Percentiles rank a stretch among this genome's conserved stretches.
Conservation (phyloP, 2,329 filamentous ascomycete genomes). For the Byssochlamys sp. region DNA sequence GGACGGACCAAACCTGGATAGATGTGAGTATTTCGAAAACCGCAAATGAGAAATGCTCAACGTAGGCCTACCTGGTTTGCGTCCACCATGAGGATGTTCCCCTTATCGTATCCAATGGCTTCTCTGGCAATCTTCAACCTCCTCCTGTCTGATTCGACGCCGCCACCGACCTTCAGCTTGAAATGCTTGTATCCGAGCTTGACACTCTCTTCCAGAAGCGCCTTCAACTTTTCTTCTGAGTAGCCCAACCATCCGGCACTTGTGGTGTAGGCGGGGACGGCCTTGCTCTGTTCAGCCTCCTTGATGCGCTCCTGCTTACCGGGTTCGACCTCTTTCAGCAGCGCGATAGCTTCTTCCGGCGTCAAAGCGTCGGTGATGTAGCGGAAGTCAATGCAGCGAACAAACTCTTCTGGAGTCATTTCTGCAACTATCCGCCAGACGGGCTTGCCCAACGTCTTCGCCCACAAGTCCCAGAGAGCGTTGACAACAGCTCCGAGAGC, state of each 20-base stretch:
- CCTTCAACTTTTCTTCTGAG: conserved; percentile 75
- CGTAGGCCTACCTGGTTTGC: conserved; percentile 61
- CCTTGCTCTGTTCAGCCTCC: conserved; percentile 62
- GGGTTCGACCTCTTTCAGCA: conserved; percentile 56
- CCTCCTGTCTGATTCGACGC: conserved; percentile 60
- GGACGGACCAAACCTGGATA: conserved; percentile 65
- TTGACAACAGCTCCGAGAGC: conserved; percentile 83
- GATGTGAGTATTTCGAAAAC: not conserved
- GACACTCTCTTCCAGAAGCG: conserved; percentile 63
- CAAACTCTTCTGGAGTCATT: conserved; percentile 79
- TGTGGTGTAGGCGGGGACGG: conserved; percentile 85
- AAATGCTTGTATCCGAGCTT: conserved; percentile 71
- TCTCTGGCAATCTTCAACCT: conserved; percentile 65
- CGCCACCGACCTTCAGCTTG: conserved; percentile 79
- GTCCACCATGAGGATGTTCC: conserved; percentile 83
- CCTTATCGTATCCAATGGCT: conserved; percentile 71
- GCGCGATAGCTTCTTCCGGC: conserved; percentile 65
- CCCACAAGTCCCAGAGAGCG: conserved; percentile 92
- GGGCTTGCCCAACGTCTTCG: conserved; percentile 72
- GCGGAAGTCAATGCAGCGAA: conserved; percentile 81
- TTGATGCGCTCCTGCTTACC: conserved; percentile 62
- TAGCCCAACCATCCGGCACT: conserved; percentile 89
- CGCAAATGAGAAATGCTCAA: not conserved
- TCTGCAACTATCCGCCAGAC: conserved; percentile 85
- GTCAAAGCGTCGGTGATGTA: conserved; percentile 93